phyloP scores from a whole-genome alignment of 768 basidiomycete species.

The Kwoniella botswanensis region DNA sequence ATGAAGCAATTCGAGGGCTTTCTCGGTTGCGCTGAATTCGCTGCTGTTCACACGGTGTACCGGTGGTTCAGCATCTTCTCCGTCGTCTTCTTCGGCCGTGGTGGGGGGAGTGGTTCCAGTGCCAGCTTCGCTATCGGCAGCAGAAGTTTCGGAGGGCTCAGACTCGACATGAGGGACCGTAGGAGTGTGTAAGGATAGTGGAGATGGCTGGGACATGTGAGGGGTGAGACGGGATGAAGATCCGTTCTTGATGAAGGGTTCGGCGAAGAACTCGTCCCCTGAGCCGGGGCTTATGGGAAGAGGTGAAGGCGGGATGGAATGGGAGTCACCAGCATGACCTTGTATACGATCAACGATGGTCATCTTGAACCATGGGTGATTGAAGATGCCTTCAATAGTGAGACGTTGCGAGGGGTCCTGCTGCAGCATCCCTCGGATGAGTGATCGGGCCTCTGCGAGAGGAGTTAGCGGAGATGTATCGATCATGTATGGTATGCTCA shows the following conservation, averaged over 20 bases:
- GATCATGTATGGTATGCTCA: conserved; percentile 56
- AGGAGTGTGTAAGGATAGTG: conserved; percentile 34
- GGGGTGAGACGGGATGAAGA: conserved; percentile 13
- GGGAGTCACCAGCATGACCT: conserved; percentile 21
- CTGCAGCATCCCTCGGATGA: conserved; percentile 77
- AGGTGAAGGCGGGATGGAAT: conserved; percentile 37
- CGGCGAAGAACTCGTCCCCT: conserved; percentile 32
- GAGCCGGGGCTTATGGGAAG: conserved; percentile 23
- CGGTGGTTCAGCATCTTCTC: conserved; percentile 15
- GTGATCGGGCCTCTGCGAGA: conserved; percentile 76
- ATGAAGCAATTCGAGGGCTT: conserved; percentile 45
- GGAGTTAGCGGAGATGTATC: not conserved
- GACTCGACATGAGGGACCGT: conserved; percentile 23
- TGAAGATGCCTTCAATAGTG: conserved; percentile 81
- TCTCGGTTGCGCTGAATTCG: conserved; percentile 41
- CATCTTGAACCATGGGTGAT: conserved; percentile 79
- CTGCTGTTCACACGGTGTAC: conserved; percentile 31
- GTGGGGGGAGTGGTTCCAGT: conserved; percentile 51
- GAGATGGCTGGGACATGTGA: conserved; percentile 24
- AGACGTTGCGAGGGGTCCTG: conserved; percentile 76
- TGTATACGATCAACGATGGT: conserved; percentile 31
- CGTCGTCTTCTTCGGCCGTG: conserved; percentile 50
- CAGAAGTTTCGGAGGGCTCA: conserved; percentile 38
- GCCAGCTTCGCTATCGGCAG: conserved; percentile 39
- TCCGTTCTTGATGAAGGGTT: conserved; percentile 21